A percentile compares a stretch with the other conserved stretches of the same genome.
phyloP scores from a whole-genome alignment of 257 asterid species.

The Solanum lignicaule region DNA sequence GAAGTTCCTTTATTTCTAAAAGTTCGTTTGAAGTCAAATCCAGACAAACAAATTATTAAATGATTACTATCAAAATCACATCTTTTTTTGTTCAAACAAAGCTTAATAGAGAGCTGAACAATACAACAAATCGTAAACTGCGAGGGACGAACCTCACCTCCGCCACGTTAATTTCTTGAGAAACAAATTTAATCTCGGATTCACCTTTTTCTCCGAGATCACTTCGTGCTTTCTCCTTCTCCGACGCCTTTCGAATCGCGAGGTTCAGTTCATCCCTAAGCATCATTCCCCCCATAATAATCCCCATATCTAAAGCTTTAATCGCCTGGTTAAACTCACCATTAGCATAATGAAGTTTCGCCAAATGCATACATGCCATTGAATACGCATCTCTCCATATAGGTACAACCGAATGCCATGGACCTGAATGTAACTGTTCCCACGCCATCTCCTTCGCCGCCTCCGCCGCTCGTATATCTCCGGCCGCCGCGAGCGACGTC shows the following conservation, averaged over 20 bases:
- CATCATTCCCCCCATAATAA: constrained; percentile 79
- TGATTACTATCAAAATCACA: background rate
- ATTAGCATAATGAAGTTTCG: constrained; percentile 41
- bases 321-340: constrained; percentile 46
- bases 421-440: constrained; percentile 97
- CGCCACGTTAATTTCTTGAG: constrained; percentile 41
- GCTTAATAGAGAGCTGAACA: background rate
- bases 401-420: constrained; percentile 91
- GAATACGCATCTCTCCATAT: constrained; percentile 95
- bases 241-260: constrained; percentile 18
- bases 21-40: background rate
- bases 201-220: background rate
- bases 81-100: background rate
- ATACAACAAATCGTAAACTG: background rate
- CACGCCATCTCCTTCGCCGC: constrained; percentile 93
- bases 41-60: background rate
- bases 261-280: constrained; percentile 54
- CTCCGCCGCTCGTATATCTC: constrained; percentile 84
- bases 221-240: constrained; percentile 9
- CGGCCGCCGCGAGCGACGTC: constrained; percentile 56
- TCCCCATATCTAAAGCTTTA: constrained; percentile 75
- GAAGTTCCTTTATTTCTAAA: background rate
- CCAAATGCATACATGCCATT: constrained; percentile 76
- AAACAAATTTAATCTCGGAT: background rate
- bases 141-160: constrained; percentile 83